Conservation (phyloP, 208 protist species). For the Acanthamoeba divionensis region DNA sequence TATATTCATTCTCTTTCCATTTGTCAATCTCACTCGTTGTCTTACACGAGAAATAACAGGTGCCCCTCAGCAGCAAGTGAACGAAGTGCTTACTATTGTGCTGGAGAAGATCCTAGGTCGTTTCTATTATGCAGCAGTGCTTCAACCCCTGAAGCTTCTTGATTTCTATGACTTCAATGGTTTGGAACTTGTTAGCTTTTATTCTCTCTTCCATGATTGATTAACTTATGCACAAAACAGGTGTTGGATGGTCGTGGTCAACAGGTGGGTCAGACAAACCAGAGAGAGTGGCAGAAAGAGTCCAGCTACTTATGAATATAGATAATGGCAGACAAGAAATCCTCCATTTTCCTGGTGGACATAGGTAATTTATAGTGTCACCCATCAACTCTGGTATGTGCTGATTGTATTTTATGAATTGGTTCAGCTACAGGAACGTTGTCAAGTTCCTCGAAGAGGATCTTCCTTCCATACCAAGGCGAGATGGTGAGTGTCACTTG, state of each 20-base stretch:
- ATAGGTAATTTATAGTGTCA: too few species aligned
- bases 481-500: background rate
- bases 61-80: background rate
- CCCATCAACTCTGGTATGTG: too few species aligned
- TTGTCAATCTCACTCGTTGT: background rate
- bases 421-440: background rate
- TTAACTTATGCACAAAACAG: slow-evolving; percentile 7
- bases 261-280: background rate
- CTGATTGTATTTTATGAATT: too few species aligned
- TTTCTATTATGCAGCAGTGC: background rate
- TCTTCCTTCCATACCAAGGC: background rate
- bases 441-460: background rate
- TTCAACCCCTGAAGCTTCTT: background rate
- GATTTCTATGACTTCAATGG: background rate
- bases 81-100: background rate
- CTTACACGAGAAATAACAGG: background rate
- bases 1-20: background rate
- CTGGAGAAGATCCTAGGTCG: background rate
- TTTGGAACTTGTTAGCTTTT: background rate
- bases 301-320: background rate
- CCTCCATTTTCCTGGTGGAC: background rate
- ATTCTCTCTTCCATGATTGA: background rate
- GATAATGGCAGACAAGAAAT: background rate
- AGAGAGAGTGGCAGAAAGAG: background rate
- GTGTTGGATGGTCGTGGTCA: background rate